Percentiles rank a stretch among this genome's conserved stretches.
Conservation (phyloP, 176 grass and related monocot genomes). For the Oryza nivara region DNA sequence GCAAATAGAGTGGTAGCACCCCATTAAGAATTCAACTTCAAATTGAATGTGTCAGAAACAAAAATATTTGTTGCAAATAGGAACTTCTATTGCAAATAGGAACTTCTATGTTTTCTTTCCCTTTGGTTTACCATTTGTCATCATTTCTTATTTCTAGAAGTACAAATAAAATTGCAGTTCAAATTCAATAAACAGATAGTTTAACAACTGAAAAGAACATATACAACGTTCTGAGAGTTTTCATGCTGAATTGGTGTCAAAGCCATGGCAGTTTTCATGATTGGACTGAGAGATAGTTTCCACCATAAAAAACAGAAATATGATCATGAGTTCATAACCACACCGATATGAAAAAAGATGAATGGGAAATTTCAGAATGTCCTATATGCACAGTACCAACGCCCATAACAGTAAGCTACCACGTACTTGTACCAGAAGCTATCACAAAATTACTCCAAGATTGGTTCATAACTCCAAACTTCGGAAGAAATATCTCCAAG, state of each 20-base stretch:
- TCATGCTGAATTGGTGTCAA: not conserved
- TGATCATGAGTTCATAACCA: not conserved
- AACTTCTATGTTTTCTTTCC: not conserved
- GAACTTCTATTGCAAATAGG: not conserved
- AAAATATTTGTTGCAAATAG: not conserved
- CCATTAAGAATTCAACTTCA: not conserved
- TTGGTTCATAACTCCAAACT: not conserved
- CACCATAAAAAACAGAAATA: not conserved
- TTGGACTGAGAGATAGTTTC: not conserved
- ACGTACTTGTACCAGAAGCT: not conserved
- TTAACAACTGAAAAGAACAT: not conserved
- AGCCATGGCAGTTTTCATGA: not conserved
- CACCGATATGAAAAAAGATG: not conserved
- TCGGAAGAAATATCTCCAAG: conserved; percentile 14
- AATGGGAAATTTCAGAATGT: not conserved
- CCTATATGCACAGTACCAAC: not conserved
- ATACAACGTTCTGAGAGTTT: not conserved
- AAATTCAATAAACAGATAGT: not conserved
- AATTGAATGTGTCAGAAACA: no score
- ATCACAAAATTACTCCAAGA: conserved; percentile 28
- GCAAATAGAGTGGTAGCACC: not conserved
- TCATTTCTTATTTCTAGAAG: not conserved
- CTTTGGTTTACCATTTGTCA: not conserved
- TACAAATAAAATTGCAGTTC: not conserved
- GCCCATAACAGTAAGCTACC: not conserved